Conservation (phyloP, 2,329 filamentous ascomycete genomes). For the Trichoderma sp. region DNA sequence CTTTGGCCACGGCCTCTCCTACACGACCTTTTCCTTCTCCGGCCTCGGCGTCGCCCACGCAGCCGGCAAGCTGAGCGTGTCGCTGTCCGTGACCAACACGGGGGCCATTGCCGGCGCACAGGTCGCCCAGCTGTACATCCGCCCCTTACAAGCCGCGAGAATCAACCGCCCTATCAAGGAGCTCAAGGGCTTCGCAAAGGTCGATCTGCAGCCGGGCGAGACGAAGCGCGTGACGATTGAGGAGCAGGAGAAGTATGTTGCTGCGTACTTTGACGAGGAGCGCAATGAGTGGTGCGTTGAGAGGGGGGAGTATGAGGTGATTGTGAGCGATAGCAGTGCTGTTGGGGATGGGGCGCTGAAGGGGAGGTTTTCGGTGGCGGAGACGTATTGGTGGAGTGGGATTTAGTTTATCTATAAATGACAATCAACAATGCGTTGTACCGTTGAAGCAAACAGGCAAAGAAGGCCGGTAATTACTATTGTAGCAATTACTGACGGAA, state of each 20-base stretch:
- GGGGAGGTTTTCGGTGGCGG: slow-evolving; percentile 56
- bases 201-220: slow-evolving; percentile 61
- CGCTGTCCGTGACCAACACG: slow-evolving; percentile 60
- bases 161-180: slow-evolving; percentile 62
- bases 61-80: slow-evolving; percentile 51
- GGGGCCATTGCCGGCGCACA: slow-evolving; percentile 57
- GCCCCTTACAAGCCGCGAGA: slow-evolving; percentile 52
- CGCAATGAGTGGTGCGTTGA: slow-evolving; percentile 66
- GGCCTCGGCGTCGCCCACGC: slow-evolving; percentile 50
- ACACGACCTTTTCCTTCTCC: slow-evolving; percentile 66
- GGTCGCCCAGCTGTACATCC: slow-evolving; percentile 60
- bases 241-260: slow-evolving; percentile 63
- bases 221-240: slow-evolving; percentile 58
- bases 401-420: background rate
- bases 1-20: slow-evolving; percentile 79
- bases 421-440: background rate
- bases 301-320: slow-evolving; percentile 64
- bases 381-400: slow-evolving; percentile 63
- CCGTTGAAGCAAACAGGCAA: too few relatives aligned
- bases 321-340: slow-evolving; percentile 60
- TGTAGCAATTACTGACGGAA: too few relatives aligned
- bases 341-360: slow-evolving; percentile 50
- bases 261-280: slow-evolving; percentile 71
- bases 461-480: too few relatives aligned
- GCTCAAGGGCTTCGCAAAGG: slow-evolving; percentile 67